These are phyloP conservation scores for Boletus bicolor DNA, from an alignment of 768 basidiomycete species.

Conservation along the genomic window DNA sequence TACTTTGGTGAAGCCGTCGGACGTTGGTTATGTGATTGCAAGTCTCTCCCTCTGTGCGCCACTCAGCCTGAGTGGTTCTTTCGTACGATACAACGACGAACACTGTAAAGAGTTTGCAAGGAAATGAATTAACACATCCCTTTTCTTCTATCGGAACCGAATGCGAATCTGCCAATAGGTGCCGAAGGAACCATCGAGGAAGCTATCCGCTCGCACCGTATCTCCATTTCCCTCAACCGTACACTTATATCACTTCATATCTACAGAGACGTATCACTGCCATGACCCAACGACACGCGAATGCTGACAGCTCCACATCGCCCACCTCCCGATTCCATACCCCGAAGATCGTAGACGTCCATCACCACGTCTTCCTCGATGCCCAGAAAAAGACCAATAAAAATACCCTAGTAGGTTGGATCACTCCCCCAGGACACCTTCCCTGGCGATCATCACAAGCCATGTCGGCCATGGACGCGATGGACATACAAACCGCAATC, in stretches of 20 bases:
- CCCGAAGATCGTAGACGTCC: slow-evolving; percentile 53
- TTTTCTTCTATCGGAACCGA: slow-evolving; percentile 15
- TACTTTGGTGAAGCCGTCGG: slow-evolving; percentile 72
- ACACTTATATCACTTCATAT: slow-evolving; percentile 1
- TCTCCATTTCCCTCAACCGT: not conserved
- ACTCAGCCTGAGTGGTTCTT: slow-evolving; percentile 64
- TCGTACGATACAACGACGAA: slow-evolving; percentile 77
- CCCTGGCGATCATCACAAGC: slow-evolving; percentile 64
- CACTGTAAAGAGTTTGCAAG: slow-evolving; percentile 57
- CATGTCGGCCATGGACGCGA: slow-evolving; percentile 58
- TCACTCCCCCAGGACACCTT: slow-evolving; percentile 57
- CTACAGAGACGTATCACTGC: not conserved
- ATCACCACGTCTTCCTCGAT: slow-evolving; percentile 71
- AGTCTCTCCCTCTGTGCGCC: slow-evolving; percentile 66
- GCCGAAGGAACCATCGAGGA: slow-evolving; percentile 15
- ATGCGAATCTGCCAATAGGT: slow-evolving; percentile 11
- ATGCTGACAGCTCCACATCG: not conserved
- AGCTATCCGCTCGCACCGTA: not conserved
- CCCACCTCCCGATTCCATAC: not conserved
- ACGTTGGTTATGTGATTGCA: slow-evolving; percentile 77
- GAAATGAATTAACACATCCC: slow-evolving; percentile 15
- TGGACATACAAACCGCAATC: slow-evolving; percentile 56
- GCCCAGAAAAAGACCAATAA: slow-evolving; percentile 45
- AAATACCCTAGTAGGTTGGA: slow-evolving; percentile 55
- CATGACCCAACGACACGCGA: slow-evolving; percentile 16